These are phyloP conservation scores for Mycena crocata DNA, from an alignment of 768 basidiomycete genomes.

Conservation along the genomic window DNA sequence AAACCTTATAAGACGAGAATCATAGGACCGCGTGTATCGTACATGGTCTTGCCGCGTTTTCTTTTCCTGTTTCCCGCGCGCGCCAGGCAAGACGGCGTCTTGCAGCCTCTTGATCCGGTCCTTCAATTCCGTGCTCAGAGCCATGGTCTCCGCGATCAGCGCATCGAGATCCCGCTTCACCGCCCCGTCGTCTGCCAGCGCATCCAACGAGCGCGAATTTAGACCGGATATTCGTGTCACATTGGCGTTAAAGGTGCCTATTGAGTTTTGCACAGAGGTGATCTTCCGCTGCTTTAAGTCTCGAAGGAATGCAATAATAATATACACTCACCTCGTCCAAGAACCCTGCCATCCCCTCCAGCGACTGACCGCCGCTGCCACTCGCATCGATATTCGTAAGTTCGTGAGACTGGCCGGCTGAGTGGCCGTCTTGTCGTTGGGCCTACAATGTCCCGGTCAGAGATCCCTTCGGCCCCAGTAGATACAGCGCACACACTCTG, in stretches of 20 bases:
- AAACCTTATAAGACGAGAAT: neutral
- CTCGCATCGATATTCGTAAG: conserved; percentile 12
- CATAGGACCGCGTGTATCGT: neutral
- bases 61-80: conserved; percentile 44
- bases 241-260: conserved; percentile 52
- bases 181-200: conserved; percentile 44
- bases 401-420: conserved; percentile 14
- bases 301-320: neutral
- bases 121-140: conserved; percentile 67
- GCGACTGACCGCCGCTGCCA: neutral
- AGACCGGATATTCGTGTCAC: conserved; percentile 51
- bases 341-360: conserved; percentile 21
- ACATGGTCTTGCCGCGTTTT: conserved; percentile 53
- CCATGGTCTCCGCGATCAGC: conserved; percentile 69
- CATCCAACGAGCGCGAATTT: conserved; percentile 52
- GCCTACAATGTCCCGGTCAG: conserved; percentile 10
- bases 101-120: conserved; percentile 69
- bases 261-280: conserved; percentile 53
- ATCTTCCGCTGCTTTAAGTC: conserved; percentile 42
- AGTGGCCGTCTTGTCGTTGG: conserved; percentile 13
- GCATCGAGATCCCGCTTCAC: conserved; percentile 58
- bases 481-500: conserved; percentile 43
- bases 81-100: conserved; percentile 39
- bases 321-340: conserved; percentile 16
- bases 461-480: neutral